phyloP scores from a whole-genome alignment of 805 yeast species.

The Teunomyces atbi region DNA sequence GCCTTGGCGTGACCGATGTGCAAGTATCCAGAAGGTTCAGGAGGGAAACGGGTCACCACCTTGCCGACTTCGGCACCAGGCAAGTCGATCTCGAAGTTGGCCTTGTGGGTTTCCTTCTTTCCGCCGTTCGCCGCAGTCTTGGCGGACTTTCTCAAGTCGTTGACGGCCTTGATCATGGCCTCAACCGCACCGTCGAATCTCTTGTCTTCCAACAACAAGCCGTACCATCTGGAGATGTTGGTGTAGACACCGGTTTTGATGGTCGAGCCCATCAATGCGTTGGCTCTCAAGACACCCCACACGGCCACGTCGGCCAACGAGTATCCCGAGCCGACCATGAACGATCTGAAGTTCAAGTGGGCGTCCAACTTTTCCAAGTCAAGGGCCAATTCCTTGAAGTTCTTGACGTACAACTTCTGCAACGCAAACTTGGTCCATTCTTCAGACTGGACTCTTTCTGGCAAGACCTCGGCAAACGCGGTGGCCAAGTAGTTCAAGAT shows the following conservation, averaged over 20 bases:
- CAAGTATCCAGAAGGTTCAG: conserved; percentile 98
- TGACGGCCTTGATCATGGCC: conserved; percentile 61
- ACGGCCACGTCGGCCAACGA: conserved; percentile 80
- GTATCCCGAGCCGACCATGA: conserved; percentile 61
- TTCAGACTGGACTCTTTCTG: conserved; percentile 32
- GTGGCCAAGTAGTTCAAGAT: conserved; percentile 51
- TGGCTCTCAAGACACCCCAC: conserved; percentile 94
- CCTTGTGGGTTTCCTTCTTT: conserved; percentile 86
- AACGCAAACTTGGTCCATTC: conserved; percentile 67
- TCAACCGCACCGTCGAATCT: conserved; percentile 71
- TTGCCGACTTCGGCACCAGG: conserved; percentile 89
- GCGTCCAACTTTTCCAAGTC: conserved; percentile 79
- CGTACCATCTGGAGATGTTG: conserved; percentile 93
- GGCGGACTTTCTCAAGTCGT: conserved; percentile 70
- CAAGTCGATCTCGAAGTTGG: conserved; percentile 90
- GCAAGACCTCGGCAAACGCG: conserved; percentile 48
- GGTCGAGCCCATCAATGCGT: conserved; percentile 88
- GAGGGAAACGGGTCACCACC: conserved; percentile 98
- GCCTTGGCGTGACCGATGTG: conserved; percentile 99
- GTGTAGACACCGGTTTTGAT: conserved; percentile 80
- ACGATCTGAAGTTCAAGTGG: conserved; percentile 83
- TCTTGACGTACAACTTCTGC: conserved; percentile 71
- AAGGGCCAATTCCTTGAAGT: conserved; percentile 79
- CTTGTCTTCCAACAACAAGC: conserved; percentile 63
- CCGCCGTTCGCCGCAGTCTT: conserved; percentile 36